Evolutionary conservation across 257 asterid species (phyloP).

Genomic region (Lycium barbarum): DNA sequence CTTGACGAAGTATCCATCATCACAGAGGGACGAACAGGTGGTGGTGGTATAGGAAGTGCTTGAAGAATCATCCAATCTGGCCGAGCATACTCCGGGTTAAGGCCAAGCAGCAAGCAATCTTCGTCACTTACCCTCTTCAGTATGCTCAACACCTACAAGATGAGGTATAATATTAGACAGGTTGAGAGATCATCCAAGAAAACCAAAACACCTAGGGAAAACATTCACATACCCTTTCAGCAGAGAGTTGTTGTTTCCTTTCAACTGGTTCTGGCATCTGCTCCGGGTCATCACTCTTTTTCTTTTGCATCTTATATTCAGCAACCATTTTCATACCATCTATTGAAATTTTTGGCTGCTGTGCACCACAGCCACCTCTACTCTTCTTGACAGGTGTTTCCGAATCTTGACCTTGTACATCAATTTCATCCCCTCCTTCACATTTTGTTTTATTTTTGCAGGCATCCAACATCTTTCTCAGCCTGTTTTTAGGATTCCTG

Average conservation of each 20-base stretch:
- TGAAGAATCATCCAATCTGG: slow-evolving; percentile 99
- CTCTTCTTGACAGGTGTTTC: slow-evolving; percentile 80
- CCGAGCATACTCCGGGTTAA: slow-evolving; percentile 92
- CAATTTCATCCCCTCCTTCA: slow-evolving; percentile 97
- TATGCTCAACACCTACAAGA: slow-evolving; percentile 83
- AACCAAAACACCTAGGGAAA: not conserved
- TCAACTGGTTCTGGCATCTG: slow-evolving; percentile 99
- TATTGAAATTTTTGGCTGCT: slow-evolving; percentile 89
- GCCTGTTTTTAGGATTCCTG: slow-evolving; percentile 81
- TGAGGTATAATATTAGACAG: not conserved
- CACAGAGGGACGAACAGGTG: slow-evolving; percentile 99
- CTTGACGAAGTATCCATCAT: slow-evolving; percentile 99
- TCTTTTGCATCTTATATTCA: slow-evolving; percentile 78
- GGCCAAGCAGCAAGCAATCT: slow-evolving; percentile 79
- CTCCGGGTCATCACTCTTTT: slow-evolving; percentile 86
- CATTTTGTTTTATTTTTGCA: slow-evolving; percentile 88
- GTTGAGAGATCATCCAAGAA: not conserved
- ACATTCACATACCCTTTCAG: slow-evolving; percentile 70
- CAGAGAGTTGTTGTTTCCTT: slow-evolving; percentile 84
- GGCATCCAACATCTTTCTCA: slow-evolving; percentile 81
- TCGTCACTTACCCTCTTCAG: slow-evolving; percentile 94
- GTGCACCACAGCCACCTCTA: slow-evolving; percentile 99
- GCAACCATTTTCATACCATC: slow-evolving; percentile 99
- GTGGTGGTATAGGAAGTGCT: slow-evolving; percentile 99
- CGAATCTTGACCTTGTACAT: slow-evolving; percentile 69